Evolutionary conservation across 495 filamentous ascomycete genomes (phyloP).

Genomic region (Choiromyces venosus): DNA sequence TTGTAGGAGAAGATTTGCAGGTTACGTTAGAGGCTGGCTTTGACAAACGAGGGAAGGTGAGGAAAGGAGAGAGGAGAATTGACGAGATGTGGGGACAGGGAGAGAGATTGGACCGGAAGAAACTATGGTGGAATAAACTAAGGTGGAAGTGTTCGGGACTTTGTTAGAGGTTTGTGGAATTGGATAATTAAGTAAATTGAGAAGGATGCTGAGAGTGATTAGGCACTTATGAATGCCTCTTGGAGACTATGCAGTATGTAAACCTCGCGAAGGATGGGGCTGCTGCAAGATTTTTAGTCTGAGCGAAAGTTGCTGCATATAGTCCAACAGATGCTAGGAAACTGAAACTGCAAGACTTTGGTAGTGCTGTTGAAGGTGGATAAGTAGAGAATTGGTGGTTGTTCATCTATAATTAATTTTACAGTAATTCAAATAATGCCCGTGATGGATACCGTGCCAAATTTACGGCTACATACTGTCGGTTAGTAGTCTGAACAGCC

Average conservation of each 20-base stretch:
- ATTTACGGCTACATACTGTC: too few species aligned
- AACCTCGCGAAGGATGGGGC: conserved; percentile 65
- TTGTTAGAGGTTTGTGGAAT: conserved; percentile 55
- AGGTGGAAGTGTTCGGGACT: conserved; percentile 52
- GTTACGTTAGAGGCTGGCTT: conserved; percentile 48
- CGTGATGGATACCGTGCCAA: too few species aligned
- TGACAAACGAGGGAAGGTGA: conserved; percentile 41
- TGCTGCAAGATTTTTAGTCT: conserved; percentile 72
- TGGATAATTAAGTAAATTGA: too few species aligned
- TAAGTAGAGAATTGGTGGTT: too few species aligned
- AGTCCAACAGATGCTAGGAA: too few species aligned
- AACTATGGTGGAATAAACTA: too few species aligned
- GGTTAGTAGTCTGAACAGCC: too few species aligned
- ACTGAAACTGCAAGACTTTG: conserved; percentile 82
- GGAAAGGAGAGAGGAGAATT: conserved; percentile 42
- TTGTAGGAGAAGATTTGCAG: conserved; percentile 67
- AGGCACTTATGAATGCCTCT: conserved; percentile 32
- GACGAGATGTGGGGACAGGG: conserved; percentile 62
- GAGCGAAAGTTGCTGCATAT: conserved; percentile 78
- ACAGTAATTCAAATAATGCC: too few species aligned
- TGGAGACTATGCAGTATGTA: conserved; percentile 59
- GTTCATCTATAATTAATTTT: too few species aligned
- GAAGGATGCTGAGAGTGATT: background rate
- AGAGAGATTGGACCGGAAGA: too few species aligned
- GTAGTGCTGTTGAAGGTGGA: conserved; percentile 61